phyloP scores from a whole-genome alignment of 2,329 filamentous ascomycete genomes.

The Aspergillus spinulosporus region DNA sequence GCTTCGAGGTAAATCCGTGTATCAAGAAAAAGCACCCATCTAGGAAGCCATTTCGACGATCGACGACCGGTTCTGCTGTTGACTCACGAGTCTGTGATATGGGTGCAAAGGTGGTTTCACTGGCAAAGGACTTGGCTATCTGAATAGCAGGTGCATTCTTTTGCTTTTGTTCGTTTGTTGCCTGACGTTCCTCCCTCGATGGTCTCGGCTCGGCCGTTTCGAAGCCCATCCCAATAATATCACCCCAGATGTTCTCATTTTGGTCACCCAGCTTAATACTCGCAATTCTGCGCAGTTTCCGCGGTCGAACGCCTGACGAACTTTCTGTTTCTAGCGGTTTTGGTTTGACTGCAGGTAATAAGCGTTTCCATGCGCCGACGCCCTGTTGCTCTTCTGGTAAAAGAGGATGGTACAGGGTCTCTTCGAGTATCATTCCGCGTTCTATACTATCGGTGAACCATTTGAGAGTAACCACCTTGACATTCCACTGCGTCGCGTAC shows the following conservation, averaged over 20 bases:
- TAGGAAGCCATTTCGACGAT: slow-evolving; percentile 53
- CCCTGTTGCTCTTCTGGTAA: slow-evolving; percentile 71
- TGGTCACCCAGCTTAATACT: slow-evolving; percentile 81
- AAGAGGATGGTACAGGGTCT: slow-evolving; percentile 76
- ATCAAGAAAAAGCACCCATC: slow-evolving; percentile 59
- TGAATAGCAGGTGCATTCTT: slow-evolving; percentile 30
- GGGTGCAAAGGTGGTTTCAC: slow-evolving; percentile 37
- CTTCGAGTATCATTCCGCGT: slow-evolving; percentile 87
- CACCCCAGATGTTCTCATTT: slow-evolving; percentile 82
- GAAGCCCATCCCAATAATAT: slow-evolving; percentile 65
- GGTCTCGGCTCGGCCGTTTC: slow-evolving; percentile 28
- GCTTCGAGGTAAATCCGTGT: slow-evolving; percentile 58
- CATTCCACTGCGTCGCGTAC: slow-evolving; percentile 78
- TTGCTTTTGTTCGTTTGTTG: slow-evolving; percentile 19
- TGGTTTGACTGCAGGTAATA: slow-evolving; percentile 31
- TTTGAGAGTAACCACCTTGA: slow-evolving; percentile 75
- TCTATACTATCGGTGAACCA: slow-evolving; percentile 84
- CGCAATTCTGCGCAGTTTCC: slow-evolving; percentile 83
- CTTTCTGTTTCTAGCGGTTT: slow-evolving; percentile 47
- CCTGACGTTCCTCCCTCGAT: slow-evolving; percentile 30
- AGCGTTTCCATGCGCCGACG: slow-evolving; percentile 69
- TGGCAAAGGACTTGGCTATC: slow-evolving; percentile 40
- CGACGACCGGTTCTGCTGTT: slow-evolving; percentile 19
- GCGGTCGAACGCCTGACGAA: slow-evolving; percentile 59
- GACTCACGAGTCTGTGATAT: slow-evolving; percentile 25